phyloP scores from a whole-genome alignment of 495 filamentous ascomycete genomes.

The Penicillium parvum region DNA sequence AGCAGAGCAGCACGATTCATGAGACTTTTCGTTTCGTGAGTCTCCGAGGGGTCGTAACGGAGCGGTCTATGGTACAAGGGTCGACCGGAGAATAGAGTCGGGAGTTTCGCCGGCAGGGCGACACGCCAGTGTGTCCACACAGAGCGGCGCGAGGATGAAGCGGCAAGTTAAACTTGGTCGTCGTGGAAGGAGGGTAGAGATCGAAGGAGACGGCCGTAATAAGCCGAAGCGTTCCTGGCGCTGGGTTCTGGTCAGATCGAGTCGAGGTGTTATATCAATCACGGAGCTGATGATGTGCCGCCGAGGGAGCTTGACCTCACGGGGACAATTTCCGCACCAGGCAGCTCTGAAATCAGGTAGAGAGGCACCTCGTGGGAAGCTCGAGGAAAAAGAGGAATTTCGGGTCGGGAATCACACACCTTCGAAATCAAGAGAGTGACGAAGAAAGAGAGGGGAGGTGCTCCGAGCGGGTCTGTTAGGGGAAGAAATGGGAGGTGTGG shows the following conservation, averaged over 20 bases:
- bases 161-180: slow-evolving; percentile 1
- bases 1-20: slow-evolving; percentile 38
- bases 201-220: slow-evolving; percentile 8
- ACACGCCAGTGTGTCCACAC: slow-evolving; percentile 20
- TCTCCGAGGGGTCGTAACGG: slow-evolving; percentile 28
- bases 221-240: slow-evolving; percentile 33
- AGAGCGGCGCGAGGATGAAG: slow-evolving; percentile 3
- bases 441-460: slow-evolving; percentile 17
- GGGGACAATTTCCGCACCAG: slow-evolving; percentile 1
- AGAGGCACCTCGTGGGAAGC: not conserved
- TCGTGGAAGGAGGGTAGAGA: not conserved
- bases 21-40: slow-evolving; percentile 28
- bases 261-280: slow-evolving; percentile 18
- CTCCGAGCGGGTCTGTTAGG: slow-evolving; percentile 11
- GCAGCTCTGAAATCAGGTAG: not conserved
- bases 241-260: slow-evolving; percentile 27
- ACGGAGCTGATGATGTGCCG: slow-evolving; percentile 20
- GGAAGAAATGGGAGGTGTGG: slow-evolving; percentile 8
- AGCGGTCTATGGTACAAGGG: slow-evolving; percentile 30
- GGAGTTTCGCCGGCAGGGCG: slow-evolving; percentile 15
- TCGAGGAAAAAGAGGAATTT: not conserved
- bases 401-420: slow-evolving; percentile 26
- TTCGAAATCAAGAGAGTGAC: slow-evolving; percentile 30
- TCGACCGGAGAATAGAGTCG: slow-evolving; percentile 2
- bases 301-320: slow-evolving; percentile 12